These are phyloP conservation scores for Tardiomyces digboiensis DNA, from an alignment of 1,139 yeast species.

Conservation along the genomic window DNA sequence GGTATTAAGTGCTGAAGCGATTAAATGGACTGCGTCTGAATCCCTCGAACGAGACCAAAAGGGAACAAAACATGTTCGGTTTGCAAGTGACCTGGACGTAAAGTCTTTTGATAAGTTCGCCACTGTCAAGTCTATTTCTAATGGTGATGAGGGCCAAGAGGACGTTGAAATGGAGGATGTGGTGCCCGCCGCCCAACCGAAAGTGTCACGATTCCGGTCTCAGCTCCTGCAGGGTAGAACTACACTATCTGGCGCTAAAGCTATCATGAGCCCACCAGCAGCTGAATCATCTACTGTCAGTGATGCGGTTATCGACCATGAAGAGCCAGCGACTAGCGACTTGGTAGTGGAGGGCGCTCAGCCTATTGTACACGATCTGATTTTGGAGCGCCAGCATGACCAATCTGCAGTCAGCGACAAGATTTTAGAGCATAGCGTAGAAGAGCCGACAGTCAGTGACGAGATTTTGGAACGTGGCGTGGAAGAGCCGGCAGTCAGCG, in stretches of 20 bases:
- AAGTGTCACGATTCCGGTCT: neutral
- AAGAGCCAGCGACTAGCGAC: neutral
- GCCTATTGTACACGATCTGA: neutral
- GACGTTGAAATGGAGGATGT: conserved; percentile 7
- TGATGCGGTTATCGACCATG: too few species aligned
- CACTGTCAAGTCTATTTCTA: conserved; percentile 23
- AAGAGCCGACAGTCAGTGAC: neutral
- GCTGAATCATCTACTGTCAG: too few species aligned
- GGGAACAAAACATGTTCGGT: conserved; percentile 19
- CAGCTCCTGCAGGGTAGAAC: too few species aligned
- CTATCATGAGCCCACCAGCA: too few species aligned
- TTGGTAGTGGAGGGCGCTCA: neutral
- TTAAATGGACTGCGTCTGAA: conserved; percentile 7
- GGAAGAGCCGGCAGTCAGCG: neutral
- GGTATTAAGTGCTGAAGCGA: conserved; percentile 21
- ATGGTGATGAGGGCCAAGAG: conserved; percentile 14
- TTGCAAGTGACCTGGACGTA: conserved; percentile 26
- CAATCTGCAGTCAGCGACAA: neutral
- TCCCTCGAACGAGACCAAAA: conserved; percentile 6
- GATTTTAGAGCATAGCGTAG: neutral
- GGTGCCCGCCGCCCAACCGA: neutral
- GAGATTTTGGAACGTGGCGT: neutral
- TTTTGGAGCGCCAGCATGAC: neutral
- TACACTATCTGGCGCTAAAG: too few species aligned
- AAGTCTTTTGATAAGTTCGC: conserved; percentile 21